phyloP scores from a whole-genome alignment of 75 land plant species.

The Pinus tabuliformis region DNA sequence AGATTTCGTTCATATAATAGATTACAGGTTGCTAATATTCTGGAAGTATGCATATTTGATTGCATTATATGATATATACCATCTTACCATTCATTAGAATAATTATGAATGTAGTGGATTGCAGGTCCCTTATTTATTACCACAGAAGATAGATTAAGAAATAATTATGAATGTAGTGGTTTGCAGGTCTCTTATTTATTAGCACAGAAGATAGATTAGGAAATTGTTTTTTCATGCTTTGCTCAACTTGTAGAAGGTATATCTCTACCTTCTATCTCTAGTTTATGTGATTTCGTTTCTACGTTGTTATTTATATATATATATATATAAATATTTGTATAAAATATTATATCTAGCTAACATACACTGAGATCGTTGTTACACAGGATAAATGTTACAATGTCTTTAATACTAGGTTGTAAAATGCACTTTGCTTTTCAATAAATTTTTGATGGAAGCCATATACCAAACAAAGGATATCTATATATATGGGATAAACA shows the following conservation, averaged over 20 bases:
- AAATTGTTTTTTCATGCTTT: conserved; percentile 28
- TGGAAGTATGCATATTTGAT: not conserved
- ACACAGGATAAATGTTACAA: too few relatives aligned
- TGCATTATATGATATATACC: not conserved
- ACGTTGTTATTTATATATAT: too few relatives aligned
- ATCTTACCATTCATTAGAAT: not conserved
- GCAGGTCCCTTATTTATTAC: conserved; percentile 38
- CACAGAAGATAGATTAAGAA: not conserved
- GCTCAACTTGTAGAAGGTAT: conserved; percentile 44
- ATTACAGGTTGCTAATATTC: not conserved
- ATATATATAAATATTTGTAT: too few relatives aligned
- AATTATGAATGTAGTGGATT: not conserved
- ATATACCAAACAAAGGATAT: too few relatives aligned
- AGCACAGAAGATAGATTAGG: conserved; percentile 19
- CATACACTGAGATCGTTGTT: too few relatives aligned
- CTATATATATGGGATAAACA: too few relatives aligned
- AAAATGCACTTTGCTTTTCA: too few relatives aligned
- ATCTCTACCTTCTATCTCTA: not conserved
- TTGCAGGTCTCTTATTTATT: conserved; percentile 34
- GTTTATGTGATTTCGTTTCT: too few relatives aligned
- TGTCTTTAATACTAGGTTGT: too few relatives aligned
- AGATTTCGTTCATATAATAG: too few relatives aligned
- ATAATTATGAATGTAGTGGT: not conserved
- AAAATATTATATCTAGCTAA: too few relatives aligned
- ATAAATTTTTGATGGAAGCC: too few relatives aligned